Percentiles rank a stretch among this genome's conserved stretches.
Conservation (phyloP, 2,329 filamentous ascomycete genomes). For the Epichloe sylvatica region DNA sequence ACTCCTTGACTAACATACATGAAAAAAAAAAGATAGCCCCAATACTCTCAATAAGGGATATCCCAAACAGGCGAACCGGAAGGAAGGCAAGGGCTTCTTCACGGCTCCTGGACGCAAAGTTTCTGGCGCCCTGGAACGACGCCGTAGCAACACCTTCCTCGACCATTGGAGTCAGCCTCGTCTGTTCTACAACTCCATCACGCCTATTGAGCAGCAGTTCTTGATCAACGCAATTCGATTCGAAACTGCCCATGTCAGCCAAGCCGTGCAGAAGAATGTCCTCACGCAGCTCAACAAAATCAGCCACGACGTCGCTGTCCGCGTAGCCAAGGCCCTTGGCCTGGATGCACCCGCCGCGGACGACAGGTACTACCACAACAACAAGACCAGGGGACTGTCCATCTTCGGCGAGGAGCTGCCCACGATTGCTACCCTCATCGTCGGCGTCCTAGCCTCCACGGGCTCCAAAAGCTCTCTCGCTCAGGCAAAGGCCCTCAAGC, state of each 20-base stretch:
- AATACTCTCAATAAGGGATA: constrained; percentile 52
- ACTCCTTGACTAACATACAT: too few relatives aligned
- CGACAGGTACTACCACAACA: constrained; percentile 52
- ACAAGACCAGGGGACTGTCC: constrained; percentile 47
- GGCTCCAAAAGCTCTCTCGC: constrained; percentile 27
- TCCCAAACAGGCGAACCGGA: constrained; percentile 53
- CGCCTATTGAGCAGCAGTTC: constrained; percentile 52
- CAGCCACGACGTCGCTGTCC: constrained; percentile 50
- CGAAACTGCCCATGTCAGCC: constrained; percentile 48
- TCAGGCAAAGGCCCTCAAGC: constrained; percentile 36
- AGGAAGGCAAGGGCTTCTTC: constrained; percentile 53
- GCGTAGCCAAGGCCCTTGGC: constrained; percentile 49
- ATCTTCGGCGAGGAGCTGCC: constrained; percentile 44
- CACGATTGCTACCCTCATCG: constrained; percentile 46
- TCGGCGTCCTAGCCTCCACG: constrained; percentile 45
- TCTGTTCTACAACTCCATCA: constrained; percentile 61
- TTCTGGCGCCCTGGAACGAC: constrained; percentile 40
- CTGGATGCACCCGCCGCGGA: constrained; percentile 45
- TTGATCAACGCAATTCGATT: constrained; percentile 61
- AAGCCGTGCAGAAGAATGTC: constrained; percentile 49
- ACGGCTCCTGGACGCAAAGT: constrained; percentile 43
- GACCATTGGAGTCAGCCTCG: constrained; percentile 61
- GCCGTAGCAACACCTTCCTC: constrained; percentile 48
- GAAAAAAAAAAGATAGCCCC: constrained; percentile 20
- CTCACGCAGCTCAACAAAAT: constrained; percentile 55